Percentiles rank a stretch among this genome's conserved stretches.
These are phyloP conservation scores for Saccharomycopsis lassenensis DNA, from an alignment of 805 yeast genomes.

Conservation along the genomic window DNA sequence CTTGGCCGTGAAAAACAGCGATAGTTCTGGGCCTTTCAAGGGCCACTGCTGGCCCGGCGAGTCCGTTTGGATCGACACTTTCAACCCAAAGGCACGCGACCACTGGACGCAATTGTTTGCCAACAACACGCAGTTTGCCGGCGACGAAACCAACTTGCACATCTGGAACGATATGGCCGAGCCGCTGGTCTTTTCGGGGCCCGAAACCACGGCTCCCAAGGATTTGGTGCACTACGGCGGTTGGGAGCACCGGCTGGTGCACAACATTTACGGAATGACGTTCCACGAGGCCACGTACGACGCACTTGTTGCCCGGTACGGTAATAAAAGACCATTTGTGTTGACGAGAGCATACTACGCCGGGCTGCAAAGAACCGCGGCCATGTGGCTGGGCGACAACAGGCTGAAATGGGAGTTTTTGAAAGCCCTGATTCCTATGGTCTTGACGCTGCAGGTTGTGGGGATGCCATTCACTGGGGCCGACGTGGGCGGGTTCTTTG, in stretches of 20 bases:
- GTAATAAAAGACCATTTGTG: conserved; percentile 65
- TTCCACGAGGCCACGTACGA: conserved; percentile 72
- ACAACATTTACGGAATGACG: conserved; percentile 73
- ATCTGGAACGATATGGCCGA: conserved; percentile 99
- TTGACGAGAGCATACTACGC: conserved; percentile 80
- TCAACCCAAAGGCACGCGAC: conserved; percentile 48
- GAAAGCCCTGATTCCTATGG: conserved; percentile 74
- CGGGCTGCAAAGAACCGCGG: conserved; percentile 85
- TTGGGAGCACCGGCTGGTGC: conserved; percentile 87
- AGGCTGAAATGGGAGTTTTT: conserved; percentile 88
- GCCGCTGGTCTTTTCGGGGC: conserved; percentile 90
- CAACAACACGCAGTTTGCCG: conserved; percentile 36
- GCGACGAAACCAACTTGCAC: conserved; percentile 52
- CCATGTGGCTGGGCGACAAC: conserved; percentile 98
- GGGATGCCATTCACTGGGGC: conserved; percentile 94
- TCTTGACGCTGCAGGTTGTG: conserved; percentile 65
- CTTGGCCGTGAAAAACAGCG: conserved; percentile 35
- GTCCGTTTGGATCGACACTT: conserved; percentile 84
- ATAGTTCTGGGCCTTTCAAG: conserved; percentile 39
- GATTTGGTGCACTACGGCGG: conserved; percentile 69
- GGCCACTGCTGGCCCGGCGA: conserved; percentile 99
- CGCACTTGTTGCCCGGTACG: conserved; percentile 45
- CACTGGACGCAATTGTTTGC: conserved; percentile 51
- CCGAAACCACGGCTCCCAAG: conserved; percentile 84
- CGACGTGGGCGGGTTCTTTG: conserved; percentile 95